Base-by-base conservation (phyloP, 495 filamentous ascomycete species). In the Trichoderma erinaceum region DNA sequence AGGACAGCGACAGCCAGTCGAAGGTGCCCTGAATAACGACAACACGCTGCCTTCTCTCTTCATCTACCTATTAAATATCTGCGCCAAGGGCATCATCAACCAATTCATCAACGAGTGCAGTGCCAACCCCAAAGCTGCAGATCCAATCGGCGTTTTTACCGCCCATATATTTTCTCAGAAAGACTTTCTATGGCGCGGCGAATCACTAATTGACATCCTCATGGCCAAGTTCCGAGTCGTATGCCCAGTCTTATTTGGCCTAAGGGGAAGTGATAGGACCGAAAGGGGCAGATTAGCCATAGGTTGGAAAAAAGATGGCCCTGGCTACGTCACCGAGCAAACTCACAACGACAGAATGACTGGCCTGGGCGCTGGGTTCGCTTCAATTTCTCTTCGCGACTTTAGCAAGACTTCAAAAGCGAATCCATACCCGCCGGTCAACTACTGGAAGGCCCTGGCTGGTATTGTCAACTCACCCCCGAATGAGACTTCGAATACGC, bases 171-270 rank as follows among this genome's bases (percentile, higher is more conserved):
- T 97, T 73, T 88, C 92, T 4, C 79, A 83, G 23, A 79, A 85
- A 0, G 76, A 83, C 0, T 89, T 92, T 71, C 78, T 82, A 21
- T 92, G 89, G 83, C 84, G 90, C 38, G 91, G 89, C 3, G 76
- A 81, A 41, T 85, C 87, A 15, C 80, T 98, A 70, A 89, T 92
- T 56, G 93, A 97, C 70, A 90, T 98, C 66, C 77, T 98, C 25
- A 85, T 96, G 73, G 92, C 95, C 38, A 97, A 98, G 75, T 89
- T 91, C 69, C 87, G 91, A 50, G 81, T 88, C 6, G 82, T 86
- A 32, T 97, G 92, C 72, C 94, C 96, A 4, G 88, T 92, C 13
- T 81, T 99, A 13, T 98, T 91, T 76, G 96, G 96, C 23, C 88
- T 93, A 71, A 83, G 84, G 25, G 94, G 91, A 43, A 85, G 80